Evolutionary conservation across 768 basidiomycete genomes (phyloP), one percentile per base, ranked within the genome.

Genomic region (Naematelia aurantialba): DNA sequence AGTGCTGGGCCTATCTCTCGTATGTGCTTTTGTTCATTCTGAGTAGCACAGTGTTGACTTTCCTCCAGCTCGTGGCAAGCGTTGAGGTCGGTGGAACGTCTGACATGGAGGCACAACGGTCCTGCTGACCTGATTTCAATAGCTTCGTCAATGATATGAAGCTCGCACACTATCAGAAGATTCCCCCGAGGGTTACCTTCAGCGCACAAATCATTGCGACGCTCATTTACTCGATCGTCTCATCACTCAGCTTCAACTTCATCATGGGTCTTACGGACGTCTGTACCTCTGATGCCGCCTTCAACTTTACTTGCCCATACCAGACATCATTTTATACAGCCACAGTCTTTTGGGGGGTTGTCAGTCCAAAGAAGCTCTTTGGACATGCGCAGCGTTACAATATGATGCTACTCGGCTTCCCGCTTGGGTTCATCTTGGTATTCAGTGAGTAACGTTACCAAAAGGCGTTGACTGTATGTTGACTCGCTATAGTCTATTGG

Each of bases 181-280:
- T 92, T 46, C 88, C 89, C 4, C 91, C 89, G 46, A 84, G 88
- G 58, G 79, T 84, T 63, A 88, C 89, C 82, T 92, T 93, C 79
- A 30, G 68, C 21, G 78, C 79, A 3, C 83, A 84, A 63, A 56
- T 72, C 39, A 19, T 47, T 19, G n/a, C 24, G 11, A 47, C 17
- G 5, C 11, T 19, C 24, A 47, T 47, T 19, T n/a, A 12, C 50
- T 21, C 21, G 13, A 4, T 29, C 14, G 26, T 51, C 50, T 19
- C n/a, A 19, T 47, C n/a, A 12, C 8, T 25, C 8, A 21, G 19
- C 45, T 59, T 83, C 77, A 63, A 63, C 58, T 63, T 63, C 58
- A 58, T 54, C 19, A 49, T 46, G 12, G 61, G 81, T 3, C n/a
- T 82, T 42, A 79, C 79, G 53, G 81, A 84, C 51, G 79, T 85